These are phyloP conservation scores for Coemansia sp. DNA, from an alignment of 192 early-diverging fungal genomes.

Conservation along the genomic window DNA sequence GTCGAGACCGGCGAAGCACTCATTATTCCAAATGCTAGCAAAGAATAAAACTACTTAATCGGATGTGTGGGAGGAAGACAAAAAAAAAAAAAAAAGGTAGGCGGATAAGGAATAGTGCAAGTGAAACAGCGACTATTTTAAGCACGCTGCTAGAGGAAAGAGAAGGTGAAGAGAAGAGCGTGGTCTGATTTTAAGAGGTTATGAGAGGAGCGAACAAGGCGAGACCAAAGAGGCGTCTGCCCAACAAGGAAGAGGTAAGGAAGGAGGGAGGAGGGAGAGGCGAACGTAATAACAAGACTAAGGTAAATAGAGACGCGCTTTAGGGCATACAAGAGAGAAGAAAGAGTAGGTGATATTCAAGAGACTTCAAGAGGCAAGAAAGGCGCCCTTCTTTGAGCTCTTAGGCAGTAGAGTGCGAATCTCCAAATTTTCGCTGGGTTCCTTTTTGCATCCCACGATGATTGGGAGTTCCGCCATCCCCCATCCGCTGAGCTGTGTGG, in stretches of 20 bases:
- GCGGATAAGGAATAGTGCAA: background rate
- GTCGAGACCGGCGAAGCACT: constrained; percentile 5
- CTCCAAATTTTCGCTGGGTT: background rate
- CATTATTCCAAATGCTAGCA: background rate
- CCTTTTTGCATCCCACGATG: background rate
- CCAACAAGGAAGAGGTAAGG: background rate
- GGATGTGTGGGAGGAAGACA: background rate
- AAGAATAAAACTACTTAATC: background rate
- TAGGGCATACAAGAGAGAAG: constrained; percentile 8
- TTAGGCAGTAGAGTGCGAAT: constrained; percentile 1
- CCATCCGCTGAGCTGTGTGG: constrained; percentile 5
- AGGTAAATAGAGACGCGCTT: constrained; percentile 4
- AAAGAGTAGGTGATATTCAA: constrained; percentile 3
- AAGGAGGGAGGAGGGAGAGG: background rate
- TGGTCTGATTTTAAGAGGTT: background rate
- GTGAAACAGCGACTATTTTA: background rate
- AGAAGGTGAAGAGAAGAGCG: background rate
- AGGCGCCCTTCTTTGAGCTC: constrained; percentile 3
- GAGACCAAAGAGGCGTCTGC: background rate
- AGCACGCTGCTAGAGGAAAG: background rate
- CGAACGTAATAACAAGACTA: background rate
- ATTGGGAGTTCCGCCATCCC: background rate
- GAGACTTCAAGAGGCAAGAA: background rate
- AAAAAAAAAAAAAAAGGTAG: background rate
- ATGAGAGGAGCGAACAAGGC: background rate